Evolutionary conservation across 495 filamentous ascomycete genomes (phyloP).

Genomic region (Peziza echinospora): DNA sequence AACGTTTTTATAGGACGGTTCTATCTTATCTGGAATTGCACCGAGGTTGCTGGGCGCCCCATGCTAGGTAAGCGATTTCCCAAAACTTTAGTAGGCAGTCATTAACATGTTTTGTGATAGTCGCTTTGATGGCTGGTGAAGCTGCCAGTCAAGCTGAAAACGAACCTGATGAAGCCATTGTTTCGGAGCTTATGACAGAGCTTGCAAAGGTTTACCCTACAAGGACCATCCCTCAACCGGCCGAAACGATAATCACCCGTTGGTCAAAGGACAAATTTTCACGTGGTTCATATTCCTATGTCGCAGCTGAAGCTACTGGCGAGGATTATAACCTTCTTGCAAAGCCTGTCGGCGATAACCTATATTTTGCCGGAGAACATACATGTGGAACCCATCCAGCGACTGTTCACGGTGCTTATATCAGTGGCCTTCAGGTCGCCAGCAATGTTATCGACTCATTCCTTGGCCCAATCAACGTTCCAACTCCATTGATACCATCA

Average conservation of each 20-base stretch:
- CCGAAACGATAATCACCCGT: constrained; percentile 80
- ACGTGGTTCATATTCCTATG: constrained; percentile 80
- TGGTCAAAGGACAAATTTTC: constrained; percentile 83
- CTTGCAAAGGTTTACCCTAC: constrained; percentile 43
- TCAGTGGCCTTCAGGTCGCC: constrained; percentile 76
- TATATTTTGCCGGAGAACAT: constrained; percentile 93
- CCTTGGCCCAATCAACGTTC: constrained; percentile 58
- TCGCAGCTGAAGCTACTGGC: constrained; percentile 52
- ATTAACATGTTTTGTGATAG: too few species aligned
- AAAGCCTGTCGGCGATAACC: constrained; percentile 45
- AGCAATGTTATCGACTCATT: constrained; percentile 60
- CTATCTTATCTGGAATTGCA: constrained; percentile 94
- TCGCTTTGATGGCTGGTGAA: constrained; percentile 91
- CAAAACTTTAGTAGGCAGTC: too few species aligned
- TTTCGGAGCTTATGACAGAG: constrained; percentile 56
- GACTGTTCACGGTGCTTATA: constrained; percentile 89
- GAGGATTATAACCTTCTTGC: constrained; percentile 93
- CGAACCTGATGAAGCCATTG: constrained; percentile 46
- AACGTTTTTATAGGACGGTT: constrained; percentile 50
- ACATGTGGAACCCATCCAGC: constrained; percentile 89
- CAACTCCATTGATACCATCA: constrained; percentile 48
- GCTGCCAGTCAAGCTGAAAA: constrained; percentile 73
- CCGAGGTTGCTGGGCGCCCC: constrained; percentile 69
- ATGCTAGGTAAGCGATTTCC: constrained; percentile 37
- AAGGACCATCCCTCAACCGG: constrained; percentile 46